These are phyloP conservation scores for Pisolithus thermaeus DNA, from an alignment of 1,284 basidiomycete genomes.

Conservation along the genomic window DNA sequence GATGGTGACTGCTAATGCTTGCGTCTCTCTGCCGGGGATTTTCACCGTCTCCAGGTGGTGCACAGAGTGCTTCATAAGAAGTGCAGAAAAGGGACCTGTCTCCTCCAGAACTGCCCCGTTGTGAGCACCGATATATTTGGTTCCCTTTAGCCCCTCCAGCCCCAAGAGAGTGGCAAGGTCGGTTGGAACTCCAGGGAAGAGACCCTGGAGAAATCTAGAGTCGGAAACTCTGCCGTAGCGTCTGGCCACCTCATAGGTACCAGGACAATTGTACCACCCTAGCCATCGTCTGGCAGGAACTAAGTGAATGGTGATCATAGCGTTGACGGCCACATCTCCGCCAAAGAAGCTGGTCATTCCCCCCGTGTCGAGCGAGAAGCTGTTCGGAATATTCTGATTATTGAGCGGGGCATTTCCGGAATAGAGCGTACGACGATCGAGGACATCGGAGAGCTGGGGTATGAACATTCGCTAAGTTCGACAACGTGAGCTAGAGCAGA, in stretches of 20 bases:
- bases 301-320: conserved; percentile 20
- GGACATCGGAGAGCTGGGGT: not conserved
- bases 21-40: not conserved
- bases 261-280: conserved; percentile 28
- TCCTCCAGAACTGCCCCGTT: conserved; percentile 19
- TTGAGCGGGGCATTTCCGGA: not conserved
- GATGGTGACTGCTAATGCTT: conserved; percentile 14
- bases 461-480: not conserved
- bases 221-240: conserved; percentile 14
- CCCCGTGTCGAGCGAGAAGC: conserved; percentile 9
- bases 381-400: not conserved
- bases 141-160: conserved; percentile 12
- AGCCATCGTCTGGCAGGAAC: conserved; percentile 19
- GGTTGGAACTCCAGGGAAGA: conserved; percentile 6
- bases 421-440: not conserved
- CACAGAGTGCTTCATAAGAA: conserved; percentile 14
- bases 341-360: conserved; percentile 15
- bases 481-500: not conserved
- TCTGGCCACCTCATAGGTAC: conserved; percentile 19
- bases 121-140: conserved; percentile 17
- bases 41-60: not conserved
- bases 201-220: conserved; percentile 1
- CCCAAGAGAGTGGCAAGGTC: conserved; percentile 16
- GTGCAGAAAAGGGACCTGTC: conserved; percentile 14
- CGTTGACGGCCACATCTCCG: conserved; percentile 20